Evolutionary conservation across 2,329 filamentous ascomycete species (phyloP).

Genomic region (Pseudocercospora macadamiae): DNA sequence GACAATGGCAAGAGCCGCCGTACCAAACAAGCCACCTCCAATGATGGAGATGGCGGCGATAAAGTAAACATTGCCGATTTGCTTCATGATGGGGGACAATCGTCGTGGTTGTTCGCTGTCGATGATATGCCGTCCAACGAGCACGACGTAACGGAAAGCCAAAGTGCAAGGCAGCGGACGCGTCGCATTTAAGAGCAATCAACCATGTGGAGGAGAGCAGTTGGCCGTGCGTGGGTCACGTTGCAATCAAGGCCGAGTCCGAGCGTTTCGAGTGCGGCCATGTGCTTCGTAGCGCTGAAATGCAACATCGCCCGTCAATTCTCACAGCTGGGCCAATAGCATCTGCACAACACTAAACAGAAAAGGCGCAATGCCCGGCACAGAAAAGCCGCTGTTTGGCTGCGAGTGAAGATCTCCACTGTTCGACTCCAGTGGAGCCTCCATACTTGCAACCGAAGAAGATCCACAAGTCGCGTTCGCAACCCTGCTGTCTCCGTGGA

Average conservation of each 20-base stretch:
- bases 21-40: conserved; percentile 61
- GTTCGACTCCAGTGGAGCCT: conserved; percentile 5
- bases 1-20: neutral
- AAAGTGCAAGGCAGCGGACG: conserved; percentile 1
- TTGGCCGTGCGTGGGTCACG: conserved; percentile 3
- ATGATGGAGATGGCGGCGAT: conserved; percentile 61
- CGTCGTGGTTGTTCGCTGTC: neutral
- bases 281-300: conserved; percentile 1
- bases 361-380: neutral
- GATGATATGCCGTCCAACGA: neutral
- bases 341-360: neutral
- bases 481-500: neutral
- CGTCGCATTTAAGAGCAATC: conserved; percentile 1
- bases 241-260: conserved; percentile 1
- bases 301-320: too few species aligned
- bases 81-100: conserved; percentile 31
- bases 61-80: conserved; percentile 60
- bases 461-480: neutral
- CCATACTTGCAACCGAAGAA: too few species aligned
- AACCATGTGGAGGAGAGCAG: conserved; percentile 6
- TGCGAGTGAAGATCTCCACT: neutral
- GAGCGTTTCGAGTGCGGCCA: conserved; percentile 1
- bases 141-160: neutral
- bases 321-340: neutral
- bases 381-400: neutral